Evolutionary conservation across 2,329 filamentous ascomycete species (phyloP).

Genomic region (Cercospora sp.): DNA sequence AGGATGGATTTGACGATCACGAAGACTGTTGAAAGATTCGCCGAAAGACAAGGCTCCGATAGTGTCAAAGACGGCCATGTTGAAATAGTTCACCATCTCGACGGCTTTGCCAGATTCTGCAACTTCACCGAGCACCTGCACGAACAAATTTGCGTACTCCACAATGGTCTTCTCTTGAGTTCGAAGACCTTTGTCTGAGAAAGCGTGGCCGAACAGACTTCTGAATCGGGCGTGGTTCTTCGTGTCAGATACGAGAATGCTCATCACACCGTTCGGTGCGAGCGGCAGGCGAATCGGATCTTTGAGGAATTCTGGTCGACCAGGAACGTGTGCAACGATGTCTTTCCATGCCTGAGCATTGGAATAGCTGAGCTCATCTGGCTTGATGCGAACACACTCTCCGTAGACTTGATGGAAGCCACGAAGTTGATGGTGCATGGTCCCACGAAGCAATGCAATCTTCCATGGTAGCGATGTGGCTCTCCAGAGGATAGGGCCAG

Average conservation of each 20-base stretch:
- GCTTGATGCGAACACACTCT: slow-evolving; percentile 49
- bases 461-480: not conserved
- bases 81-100: not conserved
- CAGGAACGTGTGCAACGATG: slow-evolving; percentile 39
- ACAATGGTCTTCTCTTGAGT: not conserved
- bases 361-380: slow-evolving; percentile 51
- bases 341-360: slow-evolving; percentile 46
- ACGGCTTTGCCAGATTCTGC: not conserved
- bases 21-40: not conserved
- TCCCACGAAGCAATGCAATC: slow-evolving; percentile 15
- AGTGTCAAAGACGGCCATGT: not conserved
- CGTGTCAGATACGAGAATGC: not conserved
- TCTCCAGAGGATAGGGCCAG: slow-evolving; percentile 8
- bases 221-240: not conserved
- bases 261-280: not conserved
- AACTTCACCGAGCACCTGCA: not conserved
- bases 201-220: not conserved
- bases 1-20: not conserved
- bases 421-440: slow-evolving; percentile 11
- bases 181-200: not conserved
- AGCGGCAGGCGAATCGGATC: slow-evolving; percentile 7
- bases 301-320: slow-evolving; percentile 23
- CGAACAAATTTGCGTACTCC: not conserved
- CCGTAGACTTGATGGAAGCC: slow-evolving; percentile 44
- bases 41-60: not conserved